These are phyloP conservation scores for Aotearoamyces nothofagi DNA, from an alignment of 2,329 filamentous ascomycete genomes.

Conservation along the genomic window DNA sequence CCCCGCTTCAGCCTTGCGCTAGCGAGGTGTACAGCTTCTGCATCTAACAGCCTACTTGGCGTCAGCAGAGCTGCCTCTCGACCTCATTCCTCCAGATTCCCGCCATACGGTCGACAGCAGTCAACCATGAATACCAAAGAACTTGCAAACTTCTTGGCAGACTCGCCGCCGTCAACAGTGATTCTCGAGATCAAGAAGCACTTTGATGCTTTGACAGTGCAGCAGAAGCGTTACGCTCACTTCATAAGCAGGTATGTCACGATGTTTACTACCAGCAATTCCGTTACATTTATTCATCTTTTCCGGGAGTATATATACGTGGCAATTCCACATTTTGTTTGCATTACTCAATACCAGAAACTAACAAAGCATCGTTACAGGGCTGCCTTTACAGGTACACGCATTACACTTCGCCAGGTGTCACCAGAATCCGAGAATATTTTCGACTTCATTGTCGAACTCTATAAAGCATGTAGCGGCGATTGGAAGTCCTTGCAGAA, in stretches of 20 bases:
- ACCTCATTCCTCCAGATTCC: too few species aligned
- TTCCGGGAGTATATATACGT: not conserved
- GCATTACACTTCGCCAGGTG: constrained; percentile 66
- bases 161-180: constrained; percentile 79
- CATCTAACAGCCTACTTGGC: too few species aligned
- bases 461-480: constrained; percentile 50
- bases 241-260: constrained; percentile 59
- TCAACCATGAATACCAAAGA: constrained; percentile 41
- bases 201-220: constrained; percentile 61
- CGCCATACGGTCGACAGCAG: too few species aligned
- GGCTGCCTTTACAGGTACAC: constrained; percentile 60
- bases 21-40: too few species aligned
- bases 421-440: constrained; percentile 71
- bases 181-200: constrained; percentile 83
- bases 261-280: not conserved
- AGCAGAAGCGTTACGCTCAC: constrained; percentile 84
- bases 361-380: too few species aligned
- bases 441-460: constrained; percentile 63
- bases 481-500: constrained; percentile 55
- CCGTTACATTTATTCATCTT: too few species aligned
- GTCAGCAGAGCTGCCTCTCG: too few species aligned
- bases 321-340: constrained; percentile 1
- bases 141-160: constrained; percentile 69
- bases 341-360: constrained; percentile 27
- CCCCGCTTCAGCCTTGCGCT: constrained; percentile 1